A percentile compares a stretch with the other conserved stretches of the same genome.
These are phyloP conservation scores for Aureobasidium musti DNA, from an alignment of 2,329 filamentous ascomycete species.

Conservation along the genomic window DNA sequence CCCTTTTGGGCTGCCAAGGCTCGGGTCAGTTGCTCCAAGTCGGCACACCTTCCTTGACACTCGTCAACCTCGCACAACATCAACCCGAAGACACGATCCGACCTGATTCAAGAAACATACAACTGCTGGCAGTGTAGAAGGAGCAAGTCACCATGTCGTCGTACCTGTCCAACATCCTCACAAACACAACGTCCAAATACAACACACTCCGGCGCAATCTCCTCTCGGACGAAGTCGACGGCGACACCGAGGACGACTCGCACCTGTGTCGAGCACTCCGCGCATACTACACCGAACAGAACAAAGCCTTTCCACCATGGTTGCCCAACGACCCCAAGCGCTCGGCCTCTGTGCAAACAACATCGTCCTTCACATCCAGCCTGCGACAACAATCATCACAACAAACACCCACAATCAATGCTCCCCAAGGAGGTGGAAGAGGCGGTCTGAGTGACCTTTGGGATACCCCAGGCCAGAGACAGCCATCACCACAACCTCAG, in stretches of 20 bases:
- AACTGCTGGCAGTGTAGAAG: slow-evolving; percentile 6
- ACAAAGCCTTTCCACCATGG: slow-evolving; percentile 78
- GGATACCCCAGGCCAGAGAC: slow-evolving; percentile 52
- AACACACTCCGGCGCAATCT: slow-evolving; percentile 64
- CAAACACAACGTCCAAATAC: slow-evolving; percentile 58
- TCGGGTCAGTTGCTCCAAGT: slow-evolving; percentile 1
- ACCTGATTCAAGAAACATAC: not conserved
- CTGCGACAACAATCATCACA: slow-evolving; percentile 48
- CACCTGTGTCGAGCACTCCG: slow-evolving; percentile 93
- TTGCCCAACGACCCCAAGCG: slow-evolving; percentile 86
- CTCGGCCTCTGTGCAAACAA: slow-evolving; percentile 58
- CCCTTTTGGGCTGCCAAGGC: slow-evolving; percentile 18
- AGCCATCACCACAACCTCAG: slow-evolving; percentile 36
- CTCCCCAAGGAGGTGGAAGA: slow-evolving; percentile 43
- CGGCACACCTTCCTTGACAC: slow-evolving; percentile 14
- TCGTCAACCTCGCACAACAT: slow-evolving; percentile 9
- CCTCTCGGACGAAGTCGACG: slow-evolving; percentile 61
- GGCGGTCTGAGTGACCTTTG: slow-evolving; percentile 62
- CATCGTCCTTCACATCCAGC: slow-evolving; percentile 53
- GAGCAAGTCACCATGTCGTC: slow-evolving; percentile 62
- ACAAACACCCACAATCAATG: slow-evolving; percentile 40
- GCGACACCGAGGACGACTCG: slow-evolving; percentile 75
- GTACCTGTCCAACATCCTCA: slow-evolving; percentile 75
- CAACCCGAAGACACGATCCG: not conserved
- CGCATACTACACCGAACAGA: slow-evolving; percentile 89